A percentile compares a stretch with the other conserved stretches of the same genome.
Conservation (phyloP, 345 rosid species). For the Hypericum perforatum region DNA sequence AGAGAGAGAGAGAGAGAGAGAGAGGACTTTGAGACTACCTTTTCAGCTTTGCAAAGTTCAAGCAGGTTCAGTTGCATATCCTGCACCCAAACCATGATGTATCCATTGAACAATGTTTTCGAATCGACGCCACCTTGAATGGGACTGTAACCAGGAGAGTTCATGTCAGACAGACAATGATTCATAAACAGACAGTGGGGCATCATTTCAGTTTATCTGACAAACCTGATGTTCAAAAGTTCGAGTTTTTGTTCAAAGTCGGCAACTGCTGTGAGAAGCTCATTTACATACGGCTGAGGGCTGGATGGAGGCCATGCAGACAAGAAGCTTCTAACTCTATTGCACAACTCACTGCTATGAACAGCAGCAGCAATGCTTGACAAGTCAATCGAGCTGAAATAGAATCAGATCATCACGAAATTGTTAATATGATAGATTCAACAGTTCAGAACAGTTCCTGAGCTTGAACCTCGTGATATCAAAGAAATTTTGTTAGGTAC, state of each 20-base stretch:
- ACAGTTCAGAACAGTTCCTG: not conserved
- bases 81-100: conserved; percentile 29
- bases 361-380: conserved; percentile 24
- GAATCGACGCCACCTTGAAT: conserved; percentile 24
- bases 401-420: conserved; percentile 12
- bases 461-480: not conserved
- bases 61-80: conserved; percentile 25
- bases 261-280: conserved; percentile 20
- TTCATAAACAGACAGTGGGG: not conserved
- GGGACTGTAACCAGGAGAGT: conserved; percentile 12
- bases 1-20: not conserved
- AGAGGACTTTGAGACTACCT: conserved; percentile 11
- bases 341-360: conserved; percentile 23
- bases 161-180: conserved; percentile 3
- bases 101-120: conserved; percentile 19
- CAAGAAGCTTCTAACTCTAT: conserved; percentile 19
- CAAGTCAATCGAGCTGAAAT: conserved; percentile 26
- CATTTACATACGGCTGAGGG: conserved; percentile 24
- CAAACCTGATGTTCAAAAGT: conserved; percentile 22
- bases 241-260: conserved; percentile 22
- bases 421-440: conserved; percentile 1
- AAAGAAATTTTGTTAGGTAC: not conserved
- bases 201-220: not conserved
- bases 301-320: conserved; percentile 26
- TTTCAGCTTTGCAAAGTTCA: conserved; percentile 25